Base-by-base conservation (phyloP, 2,329 filamentous ascomycete genomes). In the Aureobasidium sp. region DNA sequence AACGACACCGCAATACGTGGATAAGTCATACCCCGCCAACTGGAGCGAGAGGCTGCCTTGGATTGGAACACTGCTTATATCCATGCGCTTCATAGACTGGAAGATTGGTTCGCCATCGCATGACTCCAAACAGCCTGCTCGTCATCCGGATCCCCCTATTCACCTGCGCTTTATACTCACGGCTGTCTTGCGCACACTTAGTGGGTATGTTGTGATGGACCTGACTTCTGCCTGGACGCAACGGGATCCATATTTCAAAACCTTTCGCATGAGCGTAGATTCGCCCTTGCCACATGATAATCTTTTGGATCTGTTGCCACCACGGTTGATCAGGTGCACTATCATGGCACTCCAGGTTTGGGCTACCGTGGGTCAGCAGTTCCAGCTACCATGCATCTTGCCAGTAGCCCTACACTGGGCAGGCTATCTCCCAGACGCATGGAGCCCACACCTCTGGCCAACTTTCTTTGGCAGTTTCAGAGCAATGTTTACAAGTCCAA, bases 361-460 rank as follows among this genome's bases (percentile, higher is more conserved):
- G 64, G 64, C 66, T 9, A 62, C 69, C 2, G 65, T 72, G 48
- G 63, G 65, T n/a, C 62, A 68, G 41, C 62, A 69, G 37, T 68
- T 70, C 62, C 67, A 70, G 14, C 61, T 67, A 12, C 66, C 65
- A 11, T 66, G 64, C 52, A 52, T 66, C 11, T 22, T 71, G 1
- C 67, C 68, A 9, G 65, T 69, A 1, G n/a, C 61, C 5, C 58
- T 69, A 5, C 66, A 70, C 47, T 67, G 61, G 47, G 14, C 66
- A 14, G 62, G 63, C 5, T 62, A 65, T 7, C 45, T 67, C n/a
- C 48, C 64, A 5, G 64, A 67, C 11, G 47, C 53, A 1, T 70
- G 67, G 66, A 66, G 66, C 2, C 70, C 71, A 36, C 71, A 72
- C 47, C 64, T 56, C 37, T 70, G 67, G 68, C 67, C 70, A 5